Base-by-base conservation (phyloP, 129 eudicot species). In the Pittosporum tobira region DNA sequence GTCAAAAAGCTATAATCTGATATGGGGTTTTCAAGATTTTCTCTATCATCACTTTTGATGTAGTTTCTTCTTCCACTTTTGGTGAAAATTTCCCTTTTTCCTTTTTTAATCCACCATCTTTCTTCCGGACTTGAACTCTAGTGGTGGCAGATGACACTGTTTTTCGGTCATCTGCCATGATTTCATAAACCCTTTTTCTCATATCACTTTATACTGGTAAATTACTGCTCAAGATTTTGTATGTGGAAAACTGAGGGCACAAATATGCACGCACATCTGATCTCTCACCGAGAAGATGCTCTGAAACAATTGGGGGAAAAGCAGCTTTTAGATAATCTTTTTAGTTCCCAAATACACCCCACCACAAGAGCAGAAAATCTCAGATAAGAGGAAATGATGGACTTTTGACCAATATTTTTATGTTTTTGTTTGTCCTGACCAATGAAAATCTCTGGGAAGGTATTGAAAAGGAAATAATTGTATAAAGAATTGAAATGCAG, bases 321-420 rank as follows among this genome's bases (percentile, higher is more conserved):
- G 81, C 72, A 66, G 77, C 69, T 63, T n/a, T 71, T 75, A 65
- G 76, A 72, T 59, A 51, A 64, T 69, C 51, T 72, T 68, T 79
- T 67, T 45, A 69, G 79, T 72, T 80, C 61, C 68, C 76, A 49
- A 64, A 55, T 74, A 72, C 67, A 72, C 61, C 61, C 57, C 74
- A 72, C 77, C 79, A 68, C 70, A 69, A 51, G 78, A 76, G 23
- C 71, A 72, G 71, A 75, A 31, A 30, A 65, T 69, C 81, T 68
- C 48, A 80, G 76, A 65, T 70, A 65, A 76, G 73, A 61, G 69
- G n/a, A n/a, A n/a, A 61, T 64, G 73, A 68, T 66, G 57, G 52
- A 42, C 31, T 27, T 65, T 67, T 66, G 77, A 69, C 76, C 57
- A 51, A 13, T 27, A 20, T 44, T 59, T 58, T 26, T 38, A 16